Evolutionary conservation across 768 basidiomycete species (phyloP).

Genomic region (Macrolepiota dolichaula): DNA sequence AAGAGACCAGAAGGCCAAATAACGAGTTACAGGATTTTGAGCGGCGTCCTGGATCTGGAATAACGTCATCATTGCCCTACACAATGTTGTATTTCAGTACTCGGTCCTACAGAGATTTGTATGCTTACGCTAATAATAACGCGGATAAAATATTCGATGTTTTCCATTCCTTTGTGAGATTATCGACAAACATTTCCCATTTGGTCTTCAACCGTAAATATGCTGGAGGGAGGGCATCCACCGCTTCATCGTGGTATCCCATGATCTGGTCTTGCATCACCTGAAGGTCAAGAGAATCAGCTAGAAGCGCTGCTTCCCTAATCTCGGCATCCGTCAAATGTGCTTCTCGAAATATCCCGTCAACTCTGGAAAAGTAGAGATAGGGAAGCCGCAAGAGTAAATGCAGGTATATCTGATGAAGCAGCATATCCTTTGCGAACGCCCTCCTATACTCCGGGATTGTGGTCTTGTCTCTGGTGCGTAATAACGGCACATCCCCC

Average conservation of each 20-base stretch:
- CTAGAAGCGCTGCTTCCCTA: neutral
- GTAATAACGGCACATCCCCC: too few relatives aligned
- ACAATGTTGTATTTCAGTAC: neutral
- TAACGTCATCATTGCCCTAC: conserved; percentile 27
- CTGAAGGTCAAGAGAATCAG: neutral
- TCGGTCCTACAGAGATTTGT: neutral
- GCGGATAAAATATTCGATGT: neutral
- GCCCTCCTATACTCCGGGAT: too few relatives aligned
- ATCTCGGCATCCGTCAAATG: neutral
- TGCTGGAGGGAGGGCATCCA: neutral
- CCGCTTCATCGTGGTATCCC: neutral
- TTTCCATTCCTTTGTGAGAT: neutral
- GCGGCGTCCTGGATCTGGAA: conserved; percentile 33
- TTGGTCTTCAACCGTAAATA: neutral
- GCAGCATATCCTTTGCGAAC: neutral
- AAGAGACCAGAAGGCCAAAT: conserved; percentile 52
- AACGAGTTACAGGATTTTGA: conserved; percentile 51
- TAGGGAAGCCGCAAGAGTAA: neutral
- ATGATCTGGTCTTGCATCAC: neutral
- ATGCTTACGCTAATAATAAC: neutral
- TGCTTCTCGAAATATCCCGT: neutral
- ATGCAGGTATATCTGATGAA: neutral
- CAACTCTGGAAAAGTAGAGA: neutral
- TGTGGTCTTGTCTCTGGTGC: too few relatives aligned
- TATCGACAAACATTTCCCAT: neutral